A percentile compares a stretch with the other conserved stretches of the same genome.
phyloP scores from a whole-genome alignment of 2,329 filamentous ascomycete genomes.

The Byssoonygena ceratinophila region DNA sequence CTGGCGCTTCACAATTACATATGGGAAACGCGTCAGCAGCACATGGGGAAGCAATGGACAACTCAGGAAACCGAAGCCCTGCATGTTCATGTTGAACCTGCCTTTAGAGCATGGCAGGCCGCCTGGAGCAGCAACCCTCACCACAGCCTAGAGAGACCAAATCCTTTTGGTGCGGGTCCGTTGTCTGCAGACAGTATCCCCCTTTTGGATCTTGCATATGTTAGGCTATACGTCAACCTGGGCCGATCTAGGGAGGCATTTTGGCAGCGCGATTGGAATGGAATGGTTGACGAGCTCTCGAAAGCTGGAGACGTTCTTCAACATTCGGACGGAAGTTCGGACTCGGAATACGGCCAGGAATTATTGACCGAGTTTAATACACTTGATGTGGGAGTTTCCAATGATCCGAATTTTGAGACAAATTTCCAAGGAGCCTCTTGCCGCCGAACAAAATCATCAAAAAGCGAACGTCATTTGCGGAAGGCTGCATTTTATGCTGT shows the following conservation, averaged over 20 bases:
- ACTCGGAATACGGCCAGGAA: conserved; percentile 26
- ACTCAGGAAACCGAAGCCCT: conserved; percentile 87
- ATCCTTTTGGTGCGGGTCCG: conserved; percentile 69
- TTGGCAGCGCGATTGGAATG: conserved; percentile 88
- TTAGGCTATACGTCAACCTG: conserved; percentile 87
- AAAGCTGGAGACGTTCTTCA: conserved; percentile 65
- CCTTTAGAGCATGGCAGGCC: conserved; percentile 84
- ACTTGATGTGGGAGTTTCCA: conserved; percentile 29
- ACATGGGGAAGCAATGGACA: conserved; percentile 82
- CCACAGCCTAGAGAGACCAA: conserved; percentile 73
- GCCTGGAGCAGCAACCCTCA: conserved; percentile 81
- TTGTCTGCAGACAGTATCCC: conserved; percentile 86
- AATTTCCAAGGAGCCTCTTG: conserved; percentile 22
- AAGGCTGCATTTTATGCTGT: conserved; percentile 94
- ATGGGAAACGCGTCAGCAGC: conserved; percentile 88
- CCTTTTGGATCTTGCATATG: conserved; percentile 80
- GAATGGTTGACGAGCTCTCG: conserved; percentile 77
- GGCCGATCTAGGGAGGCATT: conserved; percentile 84
- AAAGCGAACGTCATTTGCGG: conserved; percentile 75
- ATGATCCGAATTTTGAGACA: conserved; percentile 29
- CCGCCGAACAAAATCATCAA: conserved; percentile 45
- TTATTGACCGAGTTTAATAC: conserved; percentile 31
- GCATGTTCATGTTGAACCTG: conserved; percentile 90
- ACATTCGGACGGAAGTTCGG: conserved; percentile 47
- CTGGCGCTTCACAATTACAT: conserved; percentile 96